Base-by-base conservation (phyloP, 2,329 filamentous ascomycete genomes). In the Aspergillus tamarii region DNA sequence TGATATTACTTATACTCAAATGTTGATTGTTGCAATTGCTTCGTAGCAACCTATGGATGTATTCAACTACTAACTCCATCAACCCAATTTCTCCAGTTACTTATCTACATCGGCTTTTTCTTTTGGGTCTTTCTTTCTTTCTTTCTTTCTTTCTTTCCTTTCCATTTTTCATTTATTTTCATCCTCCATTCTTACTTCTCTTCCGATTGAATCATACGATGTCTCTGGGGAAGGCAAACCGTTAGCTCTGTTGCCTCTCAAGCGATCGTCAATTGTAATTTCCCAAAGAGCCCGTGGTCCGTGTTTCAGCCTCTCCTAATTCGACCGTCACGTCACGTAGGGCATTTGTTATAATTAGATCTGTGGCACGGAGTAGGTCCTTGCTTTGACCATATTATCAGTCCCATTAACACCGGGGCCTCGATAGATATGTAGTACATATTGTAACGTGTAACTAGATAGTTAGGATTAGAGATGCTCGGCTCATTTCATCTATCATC, bases 271-370 rank as follows among this genome's bases (percentile, higher is more conserved):
- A 28, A 21, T 61, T 23, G 50, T 39, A 61, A 67, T 68, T 63
- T 67, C 46, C 64, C 66, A 50, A 59, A 53, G 59, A 67, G 61
- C 62, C 59, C 58, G 32, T 70, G 65, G 67, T 69, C 67, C 59
- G 66, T 69, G 68, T 69, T 67, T 64, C 62, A 66, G 55, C 56
- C 12, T 55, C 45, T 41, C 52, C 41, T 43, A 43, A 21, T 57
- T 19, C 28, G 32, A 57, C 36, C 48, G 43, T 57, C 30, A 34
- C 10, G 10, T 21, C n/a, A 46, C n/a, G n/a, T 11, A n/a, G 16
- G 12, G 45, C 21, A 23, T 21, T 21, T 12, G 23, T 48, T 48
- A 48, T 48, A 28, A 48, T 48, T 48, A 48, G 45, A 48, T 14
- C 12, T 23, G 45, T 28, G 23, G 14, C 14, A 14, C 5, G 34